Base-by-base conservation (phyloP, 441 rosid genomes). In the Viola pubescens region DNA sequence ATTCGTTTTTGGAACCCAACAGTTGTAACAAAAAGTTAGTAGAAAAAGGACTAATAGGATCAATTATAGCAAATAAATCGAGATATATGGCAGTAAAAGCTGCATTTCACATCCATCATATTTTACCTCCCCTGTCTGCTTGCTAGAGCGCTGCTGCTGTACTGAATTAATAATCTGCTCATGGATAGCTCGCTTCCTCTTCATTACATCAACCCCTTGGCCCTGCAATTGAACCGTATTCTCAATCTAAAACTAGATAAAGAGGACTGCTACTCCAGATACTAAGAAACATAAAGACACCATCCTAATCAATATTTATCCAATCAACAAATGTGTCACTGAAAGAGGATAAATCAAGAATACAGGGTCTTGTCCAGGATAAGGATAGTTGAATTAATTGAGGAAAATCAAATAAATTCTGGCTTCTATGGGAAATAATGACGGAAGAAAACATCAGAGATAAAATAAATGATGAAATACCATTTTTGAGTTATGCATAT, bases 141-240 rank as follows among this genome's bases (percentile, higher is more conserved):
- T 82, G 69, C 49, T 73, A 54, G 84, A 77, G 39, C 11, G 79
- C 62, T 84, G 87, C 72, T 80, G 79, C 48, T 77, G 92, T 52
- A 86, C 92, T 68, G 73, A 68, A 68, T 76, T 78, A 61, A 94
- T 89, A 61, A 94, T 70, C 65, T 69, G 56, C 70, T 94, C 95
- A 65, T 94, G 98, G 45, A 89, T 65, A 12, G 79, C 97, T 76
- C 98, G 79, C 70, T 94, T 89, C 63, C 52, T 78, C 82, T 94
- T 89, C 98, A 89, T 94, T 61, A 94, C 97, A 82, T 89, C 97
- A 37, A 75, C 91, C 96, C 89, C 80, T 63, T 84, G 88, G 59
- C 94, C 91, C 98, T 86, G 75, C 45, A 67, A 64, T 65, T 44
- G 49, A 68, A 65, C 61, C 68, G 70, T 12, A 58, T 61, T 19